Percentiles rank a stretch among this genome's conserved stretches.
These are phyloP conservation scores for Darksidea phi DNA, from an alignment of 495 filamentous ascomycete species.

Conservation along the genomic window DNA sequence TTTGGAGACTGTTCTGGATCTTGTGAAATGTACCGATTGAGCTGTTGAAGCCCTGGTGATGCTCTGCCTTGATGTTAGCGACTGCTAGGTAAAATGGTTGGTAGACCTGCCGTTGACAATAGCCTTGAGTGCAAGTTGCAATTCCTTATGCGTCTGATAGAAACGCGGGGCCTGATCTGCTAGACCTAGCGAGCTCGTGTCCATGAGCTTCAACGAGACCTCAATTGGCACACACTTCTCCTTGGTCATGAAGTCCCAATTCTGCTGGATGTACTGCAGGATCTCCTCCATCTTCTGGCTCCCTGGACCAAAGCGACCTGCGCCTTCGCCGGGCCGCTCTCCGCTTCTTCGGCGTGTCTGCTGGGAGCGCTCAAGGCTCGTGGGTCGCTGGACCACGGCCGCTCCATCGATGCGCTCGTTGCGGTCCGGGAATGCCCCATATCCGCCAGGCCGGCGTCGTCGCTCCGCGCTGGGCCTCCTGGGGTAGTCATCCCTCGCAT, in stretches of 20 bases:
- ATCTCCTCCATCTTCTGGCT: conserved; percentile 55
- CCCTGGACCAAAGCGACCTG: conserved; percentile 39
- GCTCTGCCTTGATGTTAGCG: conserved; percentile 59
- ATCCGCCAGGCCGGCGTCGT: conserved; percentile 43
- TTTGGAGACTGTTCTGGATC: conserved; percentile 89
- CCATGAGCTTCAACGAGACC: conserved; percentile 87
- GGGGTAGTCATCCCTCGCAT: conserved; percentile 5
- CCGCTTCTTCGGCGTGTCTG: conserved; percentile 29
- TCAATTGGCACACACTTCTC: conserved; percentile 88
- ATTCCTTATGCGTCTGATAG: conserved; percentile 71
- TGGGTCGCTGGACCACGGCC: conserved; percentile 32
- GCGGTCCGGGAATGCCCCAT: conserved; percentile 40
- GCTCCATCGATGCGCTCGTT: conserved; percentile 21
- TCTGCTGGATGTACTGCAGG: conserved; percentile 69
- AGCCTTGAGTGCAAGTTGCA: conserved; percentile 86
- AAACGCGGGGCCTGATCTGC: conserved; percentile 84
- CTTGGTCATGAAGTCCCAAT: conserved; percentile 89
- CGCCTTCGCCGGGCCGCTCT: conserved; percentile 33
- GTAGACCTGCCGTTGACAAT: conserved; percentile 70
- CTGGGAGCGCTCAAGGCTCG: conserved; percentile 38
- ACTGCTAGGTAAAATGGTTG: not conserved
- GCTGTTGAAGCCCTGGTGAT: conserved; percentile 98
- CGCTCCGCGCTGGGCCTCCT: conserved; percentile 21
- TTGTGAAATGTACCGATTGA: conserved; percentile 98
- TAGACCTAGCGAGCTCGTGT: conserved; percentile 87